Conservation (phyloP, 2,329 filamentous ascomycete genomes). For the Colletotrichum sp. region DNA sequence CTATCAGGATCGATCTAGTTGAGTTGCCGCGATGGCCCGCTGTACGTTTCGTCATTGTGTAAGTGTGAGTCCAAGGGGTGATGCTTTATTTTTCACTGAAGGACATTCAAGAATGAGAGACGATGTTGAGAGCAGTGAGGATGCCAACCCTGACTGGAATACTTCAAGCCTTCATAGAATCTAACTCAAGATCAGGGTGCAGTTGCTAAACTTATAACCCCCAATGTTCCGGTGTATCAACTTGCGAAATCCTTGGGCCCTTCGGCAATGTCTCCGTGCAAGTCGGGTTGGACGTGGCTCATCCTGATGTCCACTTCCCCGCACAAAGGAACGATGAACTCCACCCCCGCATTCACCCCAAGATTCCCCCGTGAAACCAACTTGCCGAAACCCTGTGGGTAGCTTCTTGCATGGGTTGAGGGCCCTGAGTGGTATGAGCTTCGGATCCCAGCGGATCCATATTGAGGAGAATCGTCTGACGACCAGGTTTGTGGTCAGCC, state of each 20-base stretch:
- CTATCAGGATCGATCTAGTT: neutral
- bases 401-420: neutral
- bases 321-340: neutral
- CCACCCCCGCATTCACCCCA: neutral
- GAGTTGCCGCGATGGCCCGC: slow-evolving; percentile 17
- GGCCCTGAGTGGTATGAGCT: neutral
- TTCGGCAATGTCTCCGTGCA: neutral
- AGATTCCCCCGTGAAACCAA: neutral
- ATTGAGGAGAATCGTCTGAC: neutral
- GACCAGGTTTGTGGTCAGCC: neutral
- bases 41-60: neutral
- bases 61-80: fast-evolving
- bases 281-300: neutral
- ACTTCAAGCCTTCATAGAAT: neutral
- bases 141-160: neutral
- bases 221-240: neutral
- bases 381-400: neutral
- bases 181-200: neutral
- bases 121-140: neutral
- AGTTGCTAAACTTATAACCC: neutral
- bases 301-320: neutral
- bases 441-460: neutral
- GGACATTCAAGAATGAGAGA: neutral
- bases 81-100: neutral
- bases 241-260: neutral